Evolutionary conservation across 2,329 filamentous ascomycete species (phyloP), one percentile per base, ranked within the genome.

Genomic region (Phaeophleospora eucalypticola): DNA sequence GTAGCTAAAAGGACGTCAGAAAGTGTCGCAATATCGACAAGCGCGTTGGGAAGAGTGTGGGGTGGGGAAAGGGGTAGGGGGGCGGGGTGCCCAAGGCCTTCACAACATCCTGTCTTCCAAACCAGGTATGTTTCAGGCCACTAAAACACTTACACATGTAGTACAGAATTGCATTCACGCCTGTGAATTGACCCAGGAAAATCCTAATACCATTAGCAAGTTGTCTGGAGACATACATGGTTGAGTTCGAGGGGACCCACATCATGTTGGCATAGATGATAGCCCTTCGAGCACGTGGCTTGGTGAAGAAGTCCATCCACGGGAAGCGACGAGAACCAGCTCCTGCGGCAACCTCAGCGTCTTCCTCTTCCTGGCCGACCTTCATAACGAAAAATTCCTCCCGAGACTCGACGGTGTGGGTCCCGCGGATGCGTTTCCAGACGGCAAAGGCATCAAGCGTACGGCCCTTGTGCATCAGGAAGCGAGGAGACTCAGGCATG

Each of bases 311-410:
- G 62, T 88, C 84, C 71, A 87, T 73, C 82, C 83, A 87, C 0
- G 82, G 78, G 66, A 79, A 85, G 20, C 74, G 75, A 47, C 74
- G 74, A 56, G 78, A 78, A 43, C 71, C 69, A 6, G 72, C 68
- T 6, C 75, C 74, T 51, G 77, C 72, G n/a, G 65, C 61, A 7
- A 72, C 65, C 49, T 76, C 72, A 7, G 78, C 71, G 3, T 75
- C 67, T 19, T 72, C 74, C 53, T 84, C 73, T 53, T 84, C 79
- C 17, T 75, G 73, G 24, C 70, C 70, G 9, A 86, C 79, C 49
- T 82, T 81, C 83, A 87, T 87, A 60, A 83, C 73, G 59, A 83
- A 84, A 67, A 87, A 87, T 61, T 88, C 84, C 41, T 85, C 80
- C 36, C 77, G 75, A 2, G 81, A 71, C 36, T 86, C 83, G 0